Evolutionary conservation across 2,329 filamentous ascomycete genomes (phyloP).

Genomic region (Talaromyces amestolkiae): DNA sequence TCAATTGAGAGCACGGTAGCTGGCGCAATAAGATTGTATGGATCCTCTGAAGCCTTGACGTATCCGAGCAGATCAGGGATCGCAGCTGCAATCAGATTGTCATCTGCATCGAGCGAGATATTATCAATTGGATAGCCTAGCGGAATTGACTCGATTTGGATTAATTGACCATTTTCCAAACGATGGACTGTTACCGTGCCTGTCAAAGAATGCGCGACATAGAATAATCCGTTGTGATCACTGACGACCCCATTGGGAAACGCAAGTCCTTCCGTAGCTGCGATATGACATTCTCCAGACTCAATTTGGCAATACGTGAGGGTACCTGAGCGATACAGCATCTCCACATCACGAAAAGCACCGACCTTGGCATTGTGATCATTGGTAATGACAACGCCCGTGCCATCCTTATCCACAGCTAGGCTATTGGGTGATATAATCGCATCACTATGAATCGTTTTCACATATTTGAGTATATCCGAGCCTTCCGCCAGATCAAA

Average conservation of each 20-base stretch:
- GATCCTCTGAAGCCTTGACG: conserved; percentile 24
- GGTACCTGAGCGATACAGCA: conserved; percentile 30
- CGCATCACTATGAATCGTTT: conserved; percentile 30
- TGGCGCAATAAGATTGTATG: conserved; percentile 24
- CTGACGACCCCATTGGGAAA: conserved; percentile 36
- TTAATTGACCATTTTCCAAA: background rate
- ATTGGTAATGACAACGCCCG: conserved; percentile 38
- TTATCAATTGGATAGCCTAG: conserved; percentile 36
- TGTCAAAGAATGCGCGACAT: conserved; percentile 31
- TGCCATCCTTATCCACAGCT: conserved; percentile 32
- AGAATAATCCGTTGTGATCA: conserved; percentile 34
- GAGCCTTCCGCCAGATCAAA: conserved; percentile 31
- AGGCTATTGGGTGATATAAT: conserved; percentile 39
- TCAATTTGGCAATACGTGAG: conserved; percentile 29
- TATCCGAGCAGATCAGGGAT: conserved; percentile 30
- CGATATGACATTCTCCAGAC: conserved; percentile 29
- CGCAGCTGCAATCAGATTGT: conserved; percentile 35
- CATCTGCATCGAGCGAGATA: conserved; percentile 36
- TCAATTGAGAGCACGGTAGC: background rate
- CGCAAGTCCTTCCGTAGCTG: conserved; percentile 23
- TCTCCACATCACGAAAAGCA: conserved; percentile 24
- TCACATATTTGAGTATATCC: conserved; percentile 31
- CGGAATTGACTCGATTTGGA: conserved; percentile 23
- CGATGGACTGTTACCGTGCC: conserved; percentile 27
- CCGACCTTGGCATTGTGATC: conserved; percentile 34